Base-by-base conservation (phyloP, 2,329 filamentous ascomycete species). In the Apiospora koreana region DNA sequence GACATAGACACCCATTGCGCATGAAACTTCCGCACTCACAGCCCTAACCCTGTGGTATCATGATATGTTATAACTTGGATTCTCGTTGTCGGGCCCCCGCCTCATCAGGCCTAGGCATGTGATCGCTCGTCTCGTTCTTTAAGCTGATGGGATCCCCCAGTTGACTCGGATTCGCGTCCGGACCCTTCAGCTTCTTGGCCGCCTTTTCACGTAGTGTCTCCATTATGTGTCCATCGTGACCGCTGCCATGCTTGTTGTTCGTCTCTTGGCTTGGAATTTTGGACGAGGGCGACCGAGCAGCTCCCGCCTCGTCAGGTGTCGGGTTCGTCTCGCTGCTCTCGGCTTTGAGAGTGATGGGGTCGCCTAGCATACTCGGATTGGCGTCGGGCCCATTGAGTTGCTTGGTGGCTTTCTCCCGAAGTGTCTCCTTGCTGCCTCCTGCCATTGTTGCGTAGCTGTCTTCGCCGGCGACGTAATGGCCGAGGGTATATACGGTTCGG, bases 291-390 rank as follows among this genome's bases (percentile, higher is more conserved):
- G 72, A 66, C 2, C 66, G 9, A 7, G 25, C 16, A 3, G 67
- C 72, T 31, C 76, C 76, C 3, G 73, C 72, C 64, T 79, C 79
- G 18, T 72, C 74, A 23, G 76, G 73, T 4, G 73, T 74, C 1
- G 80, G 80, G 42, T 79, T 71, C 48, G 69, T 74, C 21, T 77
- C 75, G 70, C 77, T 80, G 68, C 74, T 78, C 70, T 83, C 82
- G 9, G 80, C 81, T 71, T 83, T 82, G 38, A 82, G 48, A 65
- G 80, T 82, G 43, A 82, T 77, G 2, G 81, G 81, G 66, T 83
- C 82, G 38, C 81, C 81, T 9, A 83, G 75, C 73, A 79, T 79
- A 68, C 78, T 79, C 6, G 80, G 80, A 71, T 85, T 78, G 16
- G 78, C 78, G 67, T 73, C 72, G 3, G 77, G 73, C 45, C 78